phyloP scores from a whole-genome alignment of 306 rosid genomes.

The Alnus glutinosa region DNA sequence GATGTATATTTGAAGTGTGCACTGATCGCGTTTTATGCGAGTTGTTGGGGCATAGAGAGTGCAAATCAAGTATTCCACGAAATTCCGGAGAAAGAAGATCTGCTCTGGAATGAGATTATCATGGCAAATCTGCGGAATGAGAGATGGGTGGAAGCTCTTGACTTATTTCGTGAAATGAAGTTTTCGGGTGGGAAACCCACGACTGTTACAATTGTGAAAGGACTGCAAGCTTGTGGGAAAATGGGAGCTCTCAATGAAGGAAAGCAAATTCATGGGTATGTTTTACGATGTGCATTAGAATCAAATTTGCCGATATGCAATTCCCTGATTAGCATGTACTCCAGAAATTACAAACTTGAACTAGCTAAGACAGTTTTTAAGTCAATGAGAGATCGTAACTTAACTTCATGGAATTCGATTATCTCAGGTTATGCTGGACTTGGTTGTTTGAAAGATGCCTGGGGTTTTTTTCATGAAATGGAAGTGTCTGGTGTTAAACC shows the following conservation, averaged over 20 bases:
- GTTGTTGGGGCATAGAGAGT: conserved; percentile 49
- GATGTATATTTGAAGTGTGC: conserved; percentile 62
- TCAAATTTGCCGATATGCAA: conserved; percentile 56
- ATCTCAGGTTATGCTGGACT: conserved; percentile 47
- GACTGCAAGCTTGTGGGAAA: conserved; percentile 70
- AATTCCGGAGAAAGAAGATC: conserved; percentile 43
- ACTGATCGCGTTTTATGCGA: conserved; percentile 55
- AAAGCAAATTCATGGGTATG: conserved; percentile 77
- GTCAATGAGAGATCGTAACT: conserved; percentile 48
- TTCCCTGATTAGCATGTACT: conserved; percentile 67
- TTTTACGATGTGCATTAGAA: conserved; percentile 42
- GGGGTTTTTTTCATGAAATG: conserved; percentile 45
- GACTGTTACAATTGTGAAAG: conserved; percentile 46
- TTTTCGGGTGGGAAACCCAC: conserved; percentile 41
- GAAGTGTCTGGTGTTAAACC: conserved; percentile 45
- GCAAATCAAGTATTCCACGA: conserved; percentile 56
- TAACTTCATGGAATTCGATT: conserved; percentile 72
- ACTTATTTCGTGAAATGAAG: conserved; percentile 51
- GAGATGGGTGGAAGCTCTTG: conserved; percentile 48
- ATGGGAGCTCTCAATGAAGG: conserved; percentile 63
- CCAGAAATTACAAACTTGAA: conserved; percentile 50
- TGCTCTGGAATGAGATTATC: conserved; percentile 63
- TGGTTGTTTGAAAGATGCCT: conserved; percentile 50
- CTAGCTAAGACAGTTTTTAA: conserved; percentile 52
- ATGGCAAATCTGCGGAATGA: conserved; percentile 59